Evolutionary conservation across 257 asterid species (phyloP).

Genomic region (Datura wrightii): DNA sequence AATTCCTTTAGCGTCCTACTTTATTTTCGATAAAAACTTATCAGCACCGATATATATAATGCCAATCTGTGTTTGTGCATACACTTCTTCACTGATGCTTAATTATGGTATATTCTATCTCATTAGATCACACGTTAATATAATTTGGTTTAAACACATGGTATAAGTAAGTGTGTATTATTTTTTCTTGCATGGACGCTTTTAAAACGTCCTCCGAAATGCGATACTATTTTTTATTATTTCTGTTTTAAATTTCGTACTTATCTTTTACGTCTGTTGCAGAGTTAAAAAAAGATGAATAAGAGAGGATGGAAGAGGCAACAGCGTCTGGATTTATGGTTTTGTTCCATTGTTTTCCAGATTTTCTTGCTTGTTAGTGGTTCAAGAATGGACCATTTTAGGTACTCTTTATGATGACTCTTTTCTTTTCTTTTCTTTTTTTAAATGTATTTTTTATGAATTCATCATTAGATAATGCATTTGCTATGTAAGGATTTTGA

Average conservation of each 20-base stretch:
- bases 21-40: background rate
- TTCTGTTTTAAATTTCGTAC: background rate
- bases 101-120: background rate
- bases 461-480: background rate
- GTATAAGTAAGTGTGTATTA: background rate
- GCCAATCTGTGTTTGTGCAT: background rate
- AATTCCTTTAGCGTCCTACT: background rate
- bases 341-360: background rate
- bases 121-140: background rate
- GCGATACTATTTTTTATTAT: background rate
- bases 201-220: background rate
- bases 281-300: background rate
- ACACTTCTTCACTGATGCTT: background rate
- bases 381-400: slow-evolving; percentile 5
- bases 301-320: background rate
- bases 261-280: background rate
- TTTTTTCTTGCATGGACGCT: background rate
- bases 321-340: background rate
- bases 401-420: background rate
- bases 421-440: background rate
- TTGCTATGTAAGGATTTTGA: background rate
- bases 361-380: slow-evolving; percentile 28
- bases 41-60: background rate
- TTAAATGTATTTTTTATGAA: background rate
- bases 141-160: accelerated